Base-by-base conservation (phyloP, 1,284 basidiomycete species). In the Ganoderma leucocontextum region DNA sequence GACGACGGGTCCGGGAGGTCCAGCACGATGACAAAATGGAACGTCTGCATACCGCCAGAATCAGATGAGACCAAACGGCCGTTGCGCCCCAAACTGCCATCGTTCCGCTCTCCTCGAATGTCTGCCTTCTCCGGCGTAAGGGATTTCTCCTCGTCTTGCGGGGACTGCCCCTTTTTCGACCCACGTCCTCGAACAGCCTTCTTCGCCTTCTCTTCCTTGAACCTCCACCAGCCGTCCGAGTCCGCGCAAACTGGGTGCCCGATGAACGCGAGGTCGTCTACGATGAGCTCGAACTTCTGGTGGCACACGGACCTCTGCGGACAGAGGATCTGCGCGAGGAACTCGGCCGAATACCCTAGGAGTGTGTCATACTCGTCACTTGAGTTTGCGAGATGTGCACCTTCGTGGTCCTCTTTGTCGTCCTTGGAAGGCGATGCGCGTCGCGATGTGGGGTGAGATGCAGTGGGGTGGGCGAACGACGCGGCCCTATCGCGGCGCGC, bases 251-350 rank as follows among this genome's bases (percentile, higher is more conserved):
- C 95, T 0, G 97, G 97, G 79, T 99, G 97, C 0, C 97, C 97
- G 49, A 99, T 86, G 78, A 99, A 99, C 1, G 91, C 94, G n/a
- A 99, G 86, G 75, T 97, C 93, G 76, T 99, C 96, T 25, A 98
- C 91, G 57, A 94, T 81, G 36, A 99, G 87, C 79, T 98, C 96
- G 77, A 98, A 99, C 77, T 95, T 95, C 78, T 96, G 95, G 80
- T 99, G 95, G 77, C 96, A 98, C 78, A 96, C 89, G 19, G 91
- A 86, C 38, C 84, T 82, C 57, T 91, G 88, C 0, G 96, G 96
- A 69, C 92, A 93, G 8, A 99, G 85, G 70, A 98, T 84, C 63
- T 88, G 88, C 33, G 95, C 94, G 39, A 99, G 85, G 75, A 96
- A 93, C 70, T 93, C 91, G 15, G 92, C 83, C 9, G 91, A 88